phyloP scores from a whole-genome alignment of 2,329 filamentous ascomycete genomes.

The Monilinia fructigena region DNA sequence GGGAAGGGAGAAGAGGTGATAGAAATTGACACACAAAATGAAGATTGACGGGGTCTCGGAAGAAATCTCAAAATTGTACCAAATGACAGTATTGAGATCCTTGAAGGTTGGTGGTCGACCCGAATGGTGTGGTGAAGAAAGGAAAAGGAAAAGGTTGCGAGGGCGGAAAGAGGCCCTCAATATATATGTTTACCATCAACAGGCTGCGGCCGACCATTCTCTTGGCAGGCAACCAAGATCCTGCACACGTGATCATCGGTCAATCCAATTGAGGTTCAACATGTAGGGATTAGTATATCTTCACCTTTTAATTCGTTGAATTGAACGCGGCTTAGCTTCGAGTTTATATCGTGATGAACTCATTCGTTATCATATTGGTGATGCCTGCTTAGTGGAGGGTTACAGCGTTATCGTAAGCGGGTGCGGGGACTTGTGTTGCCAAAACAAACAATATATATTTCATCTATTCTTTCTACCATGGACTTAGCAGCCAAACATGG shows the following conservation, averaged over 20 bases:
- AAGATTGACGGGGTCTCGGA: conserved; percentile 43
- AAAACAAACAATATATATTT: no score
- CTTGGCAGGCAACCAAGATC: conserved; percentile 15
- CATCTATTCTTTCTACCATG: no score
- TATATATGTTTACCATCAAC: conserved; percentile 14
- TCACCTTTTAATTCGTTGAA: conserved; percentile 13
- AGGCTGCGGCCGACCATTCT: background rate
- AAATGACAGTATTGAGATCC: conserved; percentile 41
- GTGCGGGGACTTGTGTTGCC: no score
- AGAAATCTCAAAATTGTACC: conserved; percentile 41
- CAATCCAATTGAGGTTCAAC: conserved; percentile 9
- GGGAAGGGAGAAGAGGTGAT: conserved; percentile 4
- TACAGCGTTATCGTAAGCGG: background rate
- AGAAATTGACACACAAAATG: conserved; percentile 39
- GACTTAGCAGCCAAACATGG: conserved; percentile 40
- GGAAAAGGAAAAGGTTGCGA: conserved; percentile 26
- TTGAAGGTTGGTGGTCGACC: conserved; percentile 39
- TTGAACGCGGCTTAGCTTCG: conserved; percentile 7
- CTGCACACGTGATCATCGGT: conserved; percentile 9
- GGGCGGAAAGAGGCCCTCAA: conserved; percentile 17
- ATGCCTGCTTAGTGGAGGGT: no score
- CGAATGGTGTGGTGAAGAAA: conserved; percentile 41
- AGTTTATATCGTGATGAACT: conserved; percentile 6
- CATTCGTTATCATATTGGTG: conserved; percentile 5
- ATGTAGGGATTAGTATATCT: conserved; percentile 16